Base-by-base conservation (phyloP, 192 early-diverging fungal genomes). In the Coemansia guatemalensis region DNA sequence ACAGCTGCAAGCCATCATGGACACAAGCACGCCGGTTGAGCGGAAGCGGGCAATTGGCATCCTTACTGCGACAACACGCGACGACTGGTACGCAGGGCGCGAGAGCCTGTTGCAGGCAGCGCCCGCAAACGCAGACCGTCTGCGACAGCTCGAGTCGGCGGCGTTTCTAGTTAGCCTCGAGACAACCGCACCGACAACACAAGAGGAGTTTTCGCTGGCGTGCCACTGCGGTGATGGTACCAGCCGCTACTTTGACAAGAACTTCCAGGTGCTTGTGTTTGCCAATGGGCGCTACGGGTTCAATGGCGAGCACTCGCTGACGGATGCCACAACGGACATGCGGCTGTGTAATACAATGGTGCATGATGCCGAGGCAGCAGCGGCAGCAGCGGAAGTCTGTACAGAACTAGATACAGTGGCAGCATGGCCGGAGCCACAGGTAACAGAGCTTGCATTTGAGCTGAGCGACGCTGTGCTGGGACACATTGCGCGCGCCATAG, bases 151-250 rank as follows among this genome's bases (percentile, higher is more conserved):
- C 62, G 92, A 95, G 79, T 80, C 83, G 8, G 83, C 90, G 14
- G 85, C 85, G 47, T 91, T 95, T 70, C 79, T 92, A 29, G 80
- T 95, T 58, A 89, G 90, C 72, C 82, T 95, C 8, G 93, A 95
- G 61, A 81, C 89, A 30, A 60, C 80, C 0, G 77, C 82, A 2
- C 93, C 93, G n/a, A 72, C 82, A 0, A 90, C 90, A 4, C 81
- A 81, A 53, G 85, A 91, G 29, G 89, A 92, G 65, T 84, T 91
- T 21, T 85, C 86, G 56, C 83, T 86, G 8, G 87, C 86, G 7
- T 92, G 88, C 80, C 90, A 92, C 91, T 90, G 92, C 78, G 88
- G 90, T 21, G 85, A 91, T 62, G 90, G 89, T 44, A 73, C 74
- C 41, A 88, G 89, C 78, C 81, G 82, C 48, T 92, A 86, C 82